These are phyloP conservation scores for Echites panduratus DNA, from an alignment of 257 asterid genomes.

Conservation along the genomic window DNA sequence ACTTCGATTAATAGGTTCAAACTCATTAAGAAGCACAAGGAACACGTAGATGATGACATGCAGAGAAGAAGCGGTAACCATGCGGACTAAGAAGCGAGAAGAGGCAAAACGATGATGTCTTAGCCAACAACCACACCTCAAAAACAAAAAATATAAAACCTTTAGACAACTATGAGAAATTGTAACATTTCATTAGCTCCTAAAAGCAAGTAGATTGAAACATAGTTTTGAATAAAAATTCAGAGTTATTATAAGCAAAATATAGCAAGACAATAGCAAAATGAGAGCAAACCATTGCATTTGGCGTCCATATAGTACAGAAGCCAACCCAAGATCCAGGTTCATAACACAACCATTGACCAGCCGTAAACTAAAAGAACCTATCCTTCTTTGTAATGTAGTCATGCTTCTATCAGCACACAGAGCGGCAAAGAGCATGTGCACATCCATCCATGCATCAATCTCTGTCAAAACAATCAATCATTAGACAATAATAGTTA, in stretches of 20 bases:
- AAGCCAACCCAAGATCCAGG: slow-evolving; percentile 15
- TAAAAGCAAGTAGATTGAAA: slow-evolving; percentile 8
- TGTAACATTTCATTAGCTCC: slow-evolving; percentile 2
- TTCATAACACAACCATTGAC: slow-evolving; percentile 14
- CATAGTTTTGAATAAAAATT: slow-evolving; percentile 12
- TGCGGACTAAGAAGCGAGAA: slow-evolving; percentile 21
- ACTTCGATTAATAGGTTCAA: slow-evolving; percentile 11
- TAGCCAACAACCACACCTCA: slow-evolving; percentile 32
- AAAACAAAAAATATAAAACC: slow-evolving; percentile 20
- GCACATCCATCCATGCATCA: slow-evolving; percentile 21
- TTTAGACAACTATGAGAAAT: slow-evolving; percentile 8
- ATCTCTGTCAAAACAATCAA: slow-evolving; percentile 21
- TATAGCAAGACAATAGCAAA: slow-evolving; percentile 16
- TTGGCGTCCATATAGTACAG: slow-evolving; percentile 14
- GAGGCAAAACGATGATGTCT: slow-evolving; percentile 29
- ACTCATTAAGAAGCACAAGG: slow-evolving; percentile 15
- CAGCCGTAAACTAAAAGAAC: slow-evolving; percentile 16
- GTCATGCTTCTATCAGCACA: slow-evolving; percentile 23
- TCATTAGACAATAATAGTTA: neutral
- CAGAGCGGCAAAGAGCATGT: slow-evolving; percentile 7
- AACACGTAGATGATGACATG: slow-evolving; percentile 13
- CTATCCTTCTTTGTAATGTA: slow-evolving; percentile 10
- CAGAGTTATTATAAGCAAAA: slow-evolving; percentile 18
- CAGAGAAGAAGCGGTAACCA: slow-evolving; percentile 18
- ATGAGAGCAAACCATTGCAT: slow-evolving; percentile 13